Conservation (phyloP, 306 rosid species). For the Lathyrus oleraceus region DNA sequence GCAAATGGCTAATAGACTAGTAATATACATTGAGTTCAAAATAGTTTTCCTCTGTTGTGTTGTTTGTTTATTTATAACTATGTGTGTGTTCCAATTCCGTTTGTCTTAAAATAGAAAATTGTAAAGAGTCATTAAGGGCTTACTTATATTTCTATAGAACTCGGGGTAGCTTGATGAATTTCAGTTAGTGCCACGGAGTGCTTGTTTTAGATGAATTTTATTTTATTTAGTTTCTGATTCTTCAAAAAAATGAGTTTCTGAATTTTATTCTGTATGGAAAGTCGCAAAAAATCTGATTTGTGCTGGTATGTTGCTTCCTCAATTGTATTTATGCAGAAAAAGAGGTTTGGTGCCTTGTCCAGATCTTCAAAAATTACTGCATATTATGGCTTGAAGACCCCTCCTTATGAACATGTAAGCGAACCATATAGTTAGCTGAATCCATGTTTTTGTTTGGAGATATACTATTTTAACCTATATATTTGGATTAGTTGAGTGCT, state of each 20-base stretch:
- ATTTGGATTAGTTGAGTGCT: constrained; percentile 19
- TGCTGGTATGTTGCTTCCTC: constrained; percentile 22
- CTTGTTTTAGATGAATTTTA: constrained; percentile 9
- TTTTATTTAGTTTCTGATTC: constrained; percentile 22
- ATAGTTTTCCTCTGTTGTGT: not conserved
- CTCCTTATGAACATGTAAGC: constrained; percentile 86
- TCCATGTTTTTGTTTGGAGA: constrained; percentile 16
- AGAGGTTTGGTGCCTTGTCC: constrained; percentile 37
- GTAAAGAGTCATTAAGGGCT: not conserved
- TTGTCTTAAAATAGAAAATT: constrained; percentile 8
- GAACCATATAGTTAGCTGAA: constrained; percentile 20
- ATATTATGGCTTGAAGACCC: constrained; percentile 84
- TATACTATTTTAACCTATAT: constrained; percentile 19
- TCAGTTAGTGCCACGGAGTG: not conserved
- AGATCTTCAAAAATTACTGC: constrained; percentile 55
- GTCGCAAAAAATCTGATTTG: not conserved
- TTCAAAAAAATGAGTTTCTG: not conserved
- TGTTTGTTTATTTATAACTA: not conserved
- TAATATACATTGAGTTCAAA: not conserved
- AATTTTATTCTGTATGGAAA: not conserved
- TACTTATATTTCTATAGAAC: not conserved
- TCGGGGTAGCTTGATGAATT: constrained; percentile 9
- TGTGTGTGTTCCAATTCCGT: not conserved
- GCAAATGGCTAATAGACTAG: not conserved
- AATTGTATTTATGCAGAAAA: constrained; percentile 46